Conservation (phyloP, 495 filamentous ascomycete species). For the Hamigera avellanea region DNA sequence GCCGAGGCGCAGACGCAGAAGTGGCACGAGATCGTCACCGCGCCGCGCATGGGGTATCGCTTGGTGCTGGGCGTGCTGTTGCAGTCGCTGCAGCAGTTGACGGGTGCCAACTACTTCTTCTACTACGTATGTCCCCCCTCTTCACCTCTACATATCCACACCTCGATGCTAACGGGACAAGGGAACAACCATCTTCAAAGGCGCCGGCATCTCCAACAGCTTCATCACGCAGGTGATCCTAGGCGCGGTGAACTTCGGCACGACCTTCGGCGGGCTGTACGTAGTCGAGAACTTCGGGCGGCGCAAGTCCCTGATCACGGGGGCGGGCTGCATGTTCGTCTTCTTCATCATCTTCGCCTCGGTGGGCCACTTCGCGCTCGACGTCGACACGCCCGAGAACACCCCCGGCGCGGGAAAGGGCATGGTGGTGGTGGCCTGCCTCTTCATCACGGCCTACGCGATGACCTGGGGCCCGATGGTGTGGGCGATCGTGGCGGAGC, state of each 20-base stretch:
- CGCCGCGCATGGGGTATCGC: slow-evolving; percentile 62
- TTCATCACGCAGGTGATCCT: slow-evolving; percentile 66
- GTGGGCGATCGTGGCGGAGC: slow-evolving; percentile 68
- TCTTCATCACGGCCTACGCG: slow-evolving; percentile 46
- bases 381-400: slow-evolving; percentile 37
- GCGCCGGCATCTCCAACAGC: slow-evolving; percentile 56
- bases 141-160: too few species aligned
- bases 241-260: slow-evolving; percentile 59
- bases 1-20: slow-evolving; percentile 43
- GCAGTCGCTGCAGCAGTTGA: slow-evolving; percentile 40
- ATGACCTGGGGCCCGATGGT: slow-evolving; percentile 76
- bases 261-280: slow-evolving; percentile 60
- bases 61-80: slow-evolving; percentile 55
- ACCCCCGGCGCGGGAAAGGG: slow-evolving; percentile 55
- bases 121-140: too few species aligned
- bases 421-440: slow-evolving; percentile 62
- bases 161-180: too few species aligned
- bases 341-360: slow-evolving; percentile 64
- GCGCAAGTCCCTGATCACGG: slow-evolving; percentile 53
- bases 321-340: slow-evolving; percentile 55
- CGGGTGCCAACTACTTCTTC: slow-evolving; percentile 55
- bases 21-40: slow-evolving; percentile 60
- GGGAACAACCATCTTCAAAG: slow-evolving; percentile 62
- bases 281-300: slow-evolving; percentile 62
- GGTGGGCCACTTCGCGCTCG: slow-evolving; percentile 53